These are phyloP conservation scores for Gyromitra esculenta DNA, from an alignment of 2,329 filamentous ascomycete species.

Conservation along the genomic window DNA sequence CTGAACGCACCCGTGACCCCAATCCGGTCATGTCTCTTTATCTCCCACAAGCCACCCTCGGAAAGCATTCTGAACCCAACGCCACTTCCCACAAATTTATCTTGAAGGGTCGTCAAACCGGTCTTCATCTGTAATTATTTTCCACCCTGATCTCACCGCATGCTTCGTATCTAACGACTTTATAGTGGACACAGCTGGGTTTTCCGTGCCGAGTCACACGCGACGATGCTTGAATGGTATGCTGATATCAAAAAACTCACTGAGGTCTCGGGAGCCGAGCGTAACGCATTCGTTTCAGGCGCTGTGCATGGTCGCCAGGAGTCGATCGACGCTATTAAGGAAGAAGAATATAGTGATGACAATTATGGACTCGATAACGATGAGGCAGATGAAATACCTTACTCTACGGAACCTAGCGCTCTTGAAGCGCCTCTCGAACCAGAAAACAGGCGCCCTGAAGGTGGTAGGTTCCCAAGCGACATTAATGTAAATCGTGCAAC, in stretches of 20 bases:
- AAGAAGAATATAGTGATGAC: constrained; percentile 69
- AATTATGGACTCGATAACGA: constrained; percentile 60
- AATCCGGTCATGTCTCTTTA: constrained; percentile 95
- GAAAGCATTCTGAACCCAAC: constrained; percentile 82
- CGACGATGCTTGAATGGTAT: constrained; percentile 98
- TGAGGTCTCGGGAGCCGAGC: constrained; percentile 86
- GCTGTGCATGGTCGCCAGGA: constrained; percentile 72
- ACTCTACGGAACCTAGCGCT: constrained; percentile 68
- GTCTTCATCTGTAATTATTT: constrained; percentile 75
- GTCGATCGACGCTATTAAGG: constrained; percentile 75
- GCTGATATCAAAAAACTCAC: constrained; percentile 90
- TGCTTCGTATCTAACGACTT: constrained; percentile 37
- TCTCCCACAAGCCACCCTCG: constrained; percentile 92
- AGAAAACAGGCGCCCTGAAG: constrained; percentile 64
- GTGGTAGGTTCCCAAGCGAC: constrained; percentile 96
- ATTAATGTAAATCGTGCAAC: constrained; percentile 81
- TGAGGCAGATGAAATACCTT: constrained; percentile 72
- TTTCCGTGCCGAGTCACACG: constrained; percentile 77
- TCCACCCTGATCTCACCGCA: constrained; percentile 1
- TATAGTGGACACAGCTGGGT: constrained; percentile 72
- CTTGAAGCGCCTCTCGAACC: constrained; percentile 59
- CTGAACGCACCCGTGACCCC: constrained; percentile 66
- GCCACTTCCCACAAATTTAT: constrained; percentile 97
- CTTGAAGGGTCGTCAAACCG: constrained; percentile 93
- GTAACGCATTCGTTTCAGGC: constrained; percentile 87